These are phyloP conservation scores for Cucumis cinereus DNA, from an alignment of 306 rosid genomes.

Conservation along the genomic window DNA sequence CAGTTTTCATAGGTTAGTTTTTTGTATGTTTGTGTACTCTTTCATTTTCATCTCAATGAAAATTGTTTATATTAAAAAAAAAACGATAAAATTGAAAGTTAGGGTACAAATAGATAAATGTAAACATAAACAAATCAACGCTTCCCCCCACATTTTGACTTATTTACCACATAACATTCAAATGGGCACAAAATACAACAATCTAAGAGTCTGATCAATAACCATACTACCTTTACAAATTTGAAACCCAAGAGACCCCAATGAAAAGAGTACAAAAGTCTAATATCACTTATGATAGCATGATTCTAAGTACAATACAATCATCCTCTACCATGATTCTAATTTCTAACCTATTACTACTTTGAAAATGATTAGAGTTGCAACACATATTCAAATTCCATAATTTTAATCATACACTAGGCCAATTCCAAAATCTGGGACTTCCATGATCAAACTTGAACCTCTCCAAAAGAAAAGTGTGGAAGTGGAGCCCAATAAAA, in stretches of 20 bases:
- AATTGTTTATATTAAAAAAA: too few species aligned
- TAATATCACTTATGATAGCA: background rate
- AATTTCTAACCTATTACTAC: background rate
- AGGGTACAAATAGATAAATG: too few species aligned
- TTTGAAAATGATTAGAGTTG: background rate
- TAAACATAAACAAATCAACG: too few species aligned
- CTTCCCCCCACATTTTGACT: background rate
- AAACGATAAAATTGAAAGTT: too few species aligned
- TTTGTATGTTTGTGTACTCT: too few species aligned
- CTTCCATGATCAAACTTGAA: background rate
- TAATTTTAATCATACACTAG: background rate
- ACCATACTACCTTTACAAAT: background rate
- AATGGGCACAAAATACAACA: background rate
- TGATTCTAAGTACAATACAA: background rate
- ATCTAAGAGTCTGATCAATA: background rate
- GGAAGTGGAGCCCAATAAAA: background rate
- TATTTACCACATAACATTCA: background rate
- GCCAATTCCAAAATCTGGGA: background rate
- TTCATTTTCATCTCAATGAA: background rate
- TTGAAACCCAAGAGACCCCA: background rate
- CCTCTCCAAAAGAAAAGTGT: background rate
- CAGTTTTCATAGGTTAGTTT: background rate
- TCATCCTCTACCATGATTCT: background rate
- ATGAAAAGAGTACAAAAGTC: background rate
- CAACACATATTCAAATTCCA: background rate